Evolutionary conservation across 2,329 filamentous ascomycete species (phyloP), one percentile per base, ranked within the genome.

Genomic region (Aspergillus flavus): DNA sequence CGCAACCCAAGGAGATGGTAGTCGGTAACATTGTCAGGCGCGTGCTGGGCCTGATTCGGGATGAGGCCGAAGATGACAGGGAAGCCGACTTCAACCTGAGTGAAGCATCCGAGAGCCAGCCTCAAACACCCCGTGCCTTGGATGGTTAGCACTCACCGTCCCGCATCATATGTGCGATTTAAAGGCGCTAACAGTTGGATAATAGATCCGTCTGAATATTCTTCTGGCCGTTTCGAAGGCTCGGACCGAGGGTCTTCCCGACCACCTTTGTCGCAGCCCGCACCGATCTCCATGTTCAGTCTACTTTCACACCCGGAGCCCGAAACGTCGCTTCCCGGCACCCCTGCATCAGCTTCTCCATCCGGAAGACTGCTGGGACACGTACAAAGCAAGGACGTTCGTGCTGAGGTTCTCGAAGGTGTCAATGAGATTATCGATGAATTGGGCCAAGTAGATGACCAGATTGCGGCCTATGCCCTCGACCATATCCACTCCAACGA

Each of bases 351-450:
- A 46, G 71, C 71, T 61, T 79, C 72, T 43, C 76, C 72, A 67
- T 78, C 71, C 26, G 77, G 76, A 14, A 71, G 72, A 56, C 48
- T 73, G 3, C 69, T 72, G 21, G 71, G 72, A 9, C 71, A 76
- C 32, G 65, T 67, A 10, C 71, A 67, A 32, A 71, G 61, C 59
- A 86, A 91, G 64, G 91, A 96, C 66, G 83, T 98, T 63, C 91
- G 93, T 64, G 92, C 92, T 16, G 95, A 98, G 78, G 91, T 98
- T 30, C 89, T 97, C 68, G 92, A 95, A 71, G 95, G 94, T 48
- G 97, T 99, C 72, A 89, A 93, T 72, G 95, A 99, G 77, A 93
- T 99, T 64, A 91, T 96, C 77, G 95, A 99, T 74, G 95, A 99
- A 80, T 89, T 99, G 61, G 90, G 91, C 68, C 91, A 94, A 74